A percentile compares a stretch with the other conserved stretches of the same genome.
These are phyloP conservation scores for Aspergillus candidus DNA, from an alignment of 2,329 filamentous ascomycete species.

Conservation along the genomic window DNA sequence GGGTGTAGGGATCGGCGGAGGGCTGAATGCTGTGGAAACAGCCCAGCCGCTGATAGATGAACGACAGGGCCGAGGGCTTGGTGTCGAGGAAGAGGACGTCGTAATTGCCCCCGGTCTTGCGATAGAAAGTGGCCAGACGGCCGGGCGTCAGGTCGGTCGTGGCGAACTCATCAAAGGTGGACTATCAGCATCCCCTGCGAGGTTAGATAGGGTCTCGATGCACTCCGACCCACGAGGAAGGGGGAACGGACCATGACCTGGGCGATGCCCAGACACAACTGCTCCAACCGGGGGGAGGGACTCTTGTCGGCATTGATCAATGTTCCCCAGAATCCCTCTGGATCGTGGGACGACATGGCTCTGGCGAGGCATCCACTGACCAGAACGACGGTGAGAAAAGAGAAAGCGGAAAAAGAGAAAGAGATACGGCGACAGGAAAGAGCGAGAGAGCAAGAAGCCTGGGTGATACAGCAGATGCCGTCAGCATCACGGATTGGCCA, in stretches of 20 bases:
- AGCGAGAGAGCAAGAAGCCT: too few species aligned
- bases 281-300: constrained; percentile 60
- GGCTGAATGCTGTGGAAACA: constrained; percentile 85
- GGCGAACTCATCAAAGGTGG: constrained; percentile 28
- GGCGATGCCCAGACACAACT: constrained; percentile 62
- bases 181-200: constrained; percentile 12
- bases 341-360: constrained; percentile 25
- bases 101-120: constrained; percentile 66
- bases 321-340: constrained; percentile 48
- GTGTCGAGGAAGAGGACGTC: constrained; percentile 74
- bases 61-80: constrained; percentile 69
- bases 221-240: neutral
- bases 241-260: constrained; percentile 59
- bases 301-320: constrained; percentile 64
- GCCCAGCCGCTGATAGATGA: constrained; percentile 86
- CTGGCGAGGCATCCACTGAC: too few species aligned
- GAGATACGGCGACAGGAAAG: too few species aligned
- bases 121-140: constrained; percentile 73
- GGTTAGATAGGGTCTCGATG: constrained; percentile 5
- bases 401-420: too few species aligned
- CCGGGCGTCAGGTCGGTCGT: constrained; percentile 49
- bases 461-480: too few species aligned
- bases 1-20: constrained; percentile 59
- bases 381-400: too few species aligned
- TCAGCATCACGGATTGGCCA: too few species aligned